A percentile compares a stretch with the other conserved stretches of the same genome.
Evolutionary conservation across 306 rosid species (phyloP).

Genomic region (Sphenostylis stenocarpa): DNA sequence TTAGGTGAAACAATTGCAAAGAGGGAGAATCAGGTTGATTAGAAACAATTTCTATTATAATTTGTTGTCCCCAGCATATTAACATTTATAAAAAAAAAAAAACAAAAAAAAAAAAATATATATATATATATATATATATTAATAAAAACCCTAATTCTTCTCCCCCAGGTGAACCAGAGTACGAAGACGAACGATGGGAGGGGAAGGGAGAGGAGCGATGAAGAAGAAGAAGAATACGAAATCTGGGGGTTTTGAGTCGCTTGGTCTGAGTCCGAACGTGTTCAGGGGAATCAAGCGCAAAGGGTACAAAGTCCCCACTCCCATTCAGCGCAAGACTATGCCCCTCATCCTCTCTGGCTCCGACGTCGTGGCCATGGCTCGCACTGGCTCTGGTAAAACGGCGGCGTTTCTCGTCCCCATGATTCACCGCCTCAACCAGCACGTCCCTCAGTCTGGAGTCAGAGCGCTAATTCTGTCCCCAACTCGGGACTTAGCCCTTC

Average conservation of each 20-base stretch:
- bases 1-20: too few relatives aligned
- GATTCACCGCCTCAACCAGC: constrained; percentile 79
- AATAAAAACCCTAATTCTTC: too few relatives aligned
- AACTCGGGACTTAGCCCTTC: constrained; percentile 85
- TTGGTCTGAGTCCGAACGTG: constrained; percentile 61
- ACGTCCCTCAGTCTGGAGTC: constrained; percentile 75
- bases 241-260: constrained; percentile 86
- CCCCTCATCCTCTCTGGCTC: constrained; percentile 81
- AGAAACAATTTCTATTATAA: too few relatives aligned
- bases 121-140: too few relatives aligned
- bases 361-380: constrained; percentile 97
- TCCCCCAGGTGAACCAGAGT: too few relatives aligned
- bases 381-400: constrained; percentile 96
- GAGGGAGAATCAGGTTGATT: too few relatives aligned
- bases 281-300: constrained; percentile 74
- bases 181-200: too few relatives aligned
- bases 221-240: constrained; percentile 50
- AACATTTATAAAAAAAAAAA: too few relatives aligned
- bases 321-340: constrained; percentile 93
- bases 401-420: constrained; percentile 91
- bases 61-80: too few relatives aligned
- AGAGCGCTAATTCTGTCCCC: constrained; percentile 88
- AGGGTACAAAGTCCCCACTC: constrained; percentile 91
- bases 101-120: too few relatives aligned
- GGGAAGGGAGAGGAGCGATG: not conserved